Base-by-base conservation (phyloP, 176 grass and related monocot genomes). In the Tuctoria greenei region DNA sequence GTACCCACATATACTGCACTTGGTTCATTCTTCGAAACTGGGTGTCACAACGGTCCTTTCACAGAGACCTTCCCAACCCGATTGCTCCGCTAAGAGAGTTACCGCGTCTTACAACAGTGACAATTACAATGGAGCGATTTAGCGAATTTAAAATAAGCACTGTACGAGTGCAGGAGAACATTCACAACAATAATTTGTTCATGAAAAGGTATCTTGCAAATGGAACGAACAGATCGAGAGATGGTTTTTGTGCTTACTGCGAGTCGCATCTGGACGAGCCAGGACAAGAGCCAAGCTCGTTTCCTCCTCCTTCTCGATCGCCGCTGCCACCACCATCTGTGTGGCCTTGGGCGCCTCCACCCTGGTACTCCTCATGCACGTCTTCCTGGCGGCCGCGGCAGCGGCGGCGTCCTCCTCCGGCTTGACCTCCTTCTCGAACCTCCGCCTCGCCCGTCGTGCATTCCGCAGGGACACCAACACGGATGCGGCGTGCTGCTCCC, bases 381-480 rank as follows among this genome's bases (percentile, higher is more conserved):
- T 84, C 72, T 62, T 92, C 72, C 68, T 67, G 2, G 69, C 31
- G 31, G 31, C 31, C 2, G 31, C 23, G 0, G 73, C 31, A 3
- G 31, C 23, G 0, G 73, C 28, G 4, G 78, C 83, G 11, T 88
- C 95, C 18, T 92, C 95, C 23, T 75, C 78, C 20, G 27, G 70
- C 21, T 88, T 76, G 40, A 55, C 47, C 36, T 98, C 95, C 79
- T 84, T 98, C 74, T 98, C 95, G 59, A 98, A 65, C 79, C 91
- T 67, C 49, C 95, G 90, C 75, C 91, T 72, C 3, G 91, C 82
- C 42, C 91, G 46, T 50, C 91, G 63, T 37, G 39, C 69, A 44
- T 87, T 89, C 84, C 95, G 82, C 2, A 91, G 91, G n/a, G 89
- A 98, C 34, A 79, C 82, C 21, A 47, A 60, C 37, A 61, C n/a